Percentiles rank a stretch among this genome's conserved stretches.
These are phyloP conservation scores for Blastobotrys illinoisensis DNA, from an alignment of 1,139 yeast species.

Conservation along the genomic window DNA sequence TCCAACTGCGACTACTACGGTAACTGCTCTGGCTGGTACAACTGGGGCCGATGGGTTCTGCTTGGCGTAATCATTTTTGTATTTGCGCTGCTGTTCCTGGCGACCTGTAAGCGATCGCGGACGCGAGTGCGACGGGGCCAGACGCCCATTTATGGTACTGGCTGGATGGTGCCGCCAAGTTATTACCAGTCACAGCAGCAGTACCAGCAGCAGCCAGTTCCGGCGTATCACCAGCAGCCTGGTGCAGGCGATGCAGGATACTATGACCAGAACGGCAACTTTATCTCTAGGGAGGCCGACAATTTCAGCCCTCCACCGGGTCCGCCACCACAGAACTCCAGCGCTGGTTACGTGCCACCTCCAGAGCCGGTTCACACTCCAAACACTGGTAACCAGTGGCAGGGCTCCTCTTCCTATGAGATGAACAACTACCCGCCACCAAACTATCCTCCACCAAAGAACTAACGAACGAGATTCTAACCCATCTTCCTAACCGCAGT, in stretches of 20 bases:
- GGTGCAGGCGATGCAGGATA: slow-evolving; percentile 72
- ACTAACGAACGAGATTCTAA: slow-evolving; percentile 1
- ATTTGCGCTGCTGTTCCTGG: slow-evolving; percentile 44
- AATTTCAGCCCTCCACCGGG: slow-evolving; percentile 4
- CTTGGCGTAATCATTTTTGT: slow-evolving; percentile 45
- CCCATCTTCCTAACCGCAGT: too few species aligned
- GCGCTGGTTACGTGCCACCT: slow-evolving; percentile 15
- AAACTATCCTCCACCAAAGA: slow-evolving; percentile 13
- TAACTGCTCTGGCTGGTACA: slow-evolving; percentile 24
- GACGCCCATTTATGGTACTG: slow-evolving; percentile 73
- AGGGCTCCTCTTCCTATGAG: slow-evolving; percentile 9
- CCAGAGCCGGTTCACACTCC: slow-evolving; percentile 14
- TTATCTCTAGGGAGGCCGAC: slow-evolving; percentile 31
- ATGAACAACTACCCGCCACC: slow-evolving; percentile 15
- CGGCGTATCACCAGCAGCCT: slow-evolving; percentile 41
- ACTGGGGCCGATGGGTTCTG: slow-evolving; percentile 47
- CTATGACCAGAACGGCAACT: slow-evolving; percentile 65
- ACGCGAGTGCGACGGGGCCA: slow-evolving; percentile 56
- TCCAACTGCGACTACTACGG: slow-evolving; percentile 5
- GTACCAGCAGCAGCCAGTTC: slow-evolving; percentile 38
- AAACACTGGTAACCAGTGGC: background rate
- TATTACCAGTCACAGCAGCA: slow-evolving; percentile 68
- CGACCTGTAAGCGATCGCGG: slow-evolving; percentile 45
- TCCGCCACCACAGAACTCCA: background rate
- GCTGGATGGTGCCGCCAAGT: slow-evolving; percentile 91